phyloP scores from a whole-genome alignment of 1,139 yeast species.

The Kodamaea suecica region DNA sequence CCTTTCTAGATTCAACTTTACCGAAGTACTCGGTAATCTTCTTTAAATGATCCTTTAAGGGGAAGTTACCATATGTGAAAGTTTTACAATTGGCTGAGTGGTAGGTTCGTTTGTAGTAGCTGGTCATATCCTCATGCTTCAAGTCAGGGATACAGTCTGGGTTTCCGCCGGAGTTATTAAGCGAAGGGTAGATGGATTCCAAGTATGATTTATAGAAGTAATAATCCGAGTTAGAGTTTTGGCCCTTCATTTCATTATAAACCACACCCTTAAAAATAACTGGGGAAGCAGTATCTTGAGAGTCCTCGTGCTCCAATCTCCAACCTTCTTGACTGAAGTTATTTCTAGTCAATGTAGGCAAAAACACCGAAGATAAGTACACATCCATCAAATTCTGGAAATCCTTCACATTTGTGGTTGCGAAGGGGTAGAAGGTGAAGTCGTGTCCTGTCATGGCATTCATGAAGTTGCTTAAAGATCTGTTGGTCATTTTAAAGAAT shows the following conservation, averaged over 20 bases:
- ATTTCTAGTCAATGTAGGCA: constrained; percentile 71
- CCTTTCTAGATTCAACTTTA: constrained; percentile 37
- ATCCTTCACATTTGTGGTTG: constrained; percentile 85
- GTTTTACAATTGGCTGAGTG: constrained; percentile 90
- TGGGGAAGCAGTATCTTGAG: constrained; percentile 56
- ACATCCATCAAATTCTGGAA: constrained; percentile 82
- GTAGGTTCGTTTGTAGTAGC: constrained; percentile 70
- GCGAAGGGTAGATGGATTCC: constrained; percentile 78
- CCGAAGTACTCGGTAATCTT: constrained; percentile 53
- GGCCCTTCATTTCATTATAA: constrained; percentile 98
- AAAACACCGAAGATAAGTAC: constrained; percentile 81
- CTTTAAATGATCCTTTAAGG: constrained; percentile 58
- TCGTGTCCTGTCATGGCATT: constrained; percentile 99
- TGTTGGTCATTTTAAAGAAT: constrained; percentile 91
- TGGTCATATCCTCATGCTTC: constrained; percentile 67
- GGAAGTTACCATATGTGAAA: constrained; percentile 81
- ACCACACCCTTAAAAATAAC: constrained; percentile 90
- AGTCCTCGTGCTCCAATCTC: constrained; percentile 78
- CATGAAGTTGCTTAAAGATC: constrained; percentile 89
- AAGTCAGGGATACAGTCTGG: constrained; percentile 76
- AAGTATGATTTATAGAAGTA: constrained; percentile 81
- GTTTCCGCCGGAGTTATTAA: constrained; percentile 93
- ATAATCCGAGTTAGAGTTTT: constrained; percentile 84
- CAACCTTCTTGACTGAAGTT: constrained; percentile 98
- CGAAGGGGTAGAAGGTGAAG: constrained; percentile 92